phyloP scores from a whole-genome alignment of 2,329 filamentous ascomycete genomes.

The Magnaporthiopsis incrustans region DNA sequence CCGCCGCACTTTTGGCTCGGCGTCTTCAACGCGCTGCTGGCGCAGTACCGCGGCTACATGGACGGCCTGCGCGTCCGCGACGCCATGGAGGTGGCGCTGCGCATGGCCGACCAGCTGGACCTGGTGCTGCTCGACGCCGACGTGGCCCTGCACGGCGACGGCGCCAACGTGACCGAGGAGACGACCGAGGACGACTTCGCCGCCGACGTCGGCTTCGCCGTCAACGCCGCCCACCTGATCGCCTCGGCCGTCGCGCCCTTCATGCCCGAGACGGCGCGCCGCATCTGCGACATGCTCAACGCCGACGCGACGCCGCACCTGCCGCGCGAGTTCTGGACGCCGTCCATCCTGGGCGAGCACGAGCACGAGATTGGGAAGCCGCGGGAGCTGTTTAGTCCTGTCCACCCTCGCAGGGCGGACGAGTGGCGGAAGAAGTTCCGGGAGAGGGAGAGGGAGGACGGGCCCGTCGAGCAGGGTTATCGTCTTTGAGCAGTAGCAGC shows the following conservation, averaged over 20 bases:
- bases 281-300: constrained; percentile 43
- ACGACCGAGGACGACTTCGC: constrained; percentile 44
- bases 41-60: constrained; percentile 58
- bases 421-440: too few relatives aligned
- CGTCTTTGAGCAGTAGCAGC: too few relatives aligned
- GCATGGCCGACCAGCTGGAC: constrained; percentile 49
- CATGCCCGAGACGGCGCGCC: constrained; percentile 67
- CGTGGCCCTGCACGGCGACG: constrained; percentile 21
- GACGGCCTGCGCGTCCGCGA: constrained; percentile 66
- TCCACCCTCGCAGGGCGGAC: too few relatives aligned
- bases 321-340: too few relatives aligned
- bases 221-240: constrained; percentile 78
- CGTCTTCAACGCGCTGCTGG: constrained; percentile 57
- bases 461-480: too few relatives aligned
- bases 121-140: constrained; percentile 35
- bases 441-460: too few relatives aligned
- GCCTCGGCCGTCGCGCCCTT: constrained; percentile 74
- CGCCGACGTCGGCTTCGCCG: constrained; percentile 63
- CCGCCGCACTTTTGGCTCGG: too few relatives aligned
- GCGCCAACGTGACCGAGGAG: constrained; percentile 40
- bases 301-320: neutral
- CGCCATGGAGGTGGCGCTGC: constrained; percentile 54
- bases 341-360: too few relatives aligned
- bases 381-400: too few relatives aligned
- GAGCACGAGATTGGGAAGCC: too few relatives aligned